Evolutionary conservation across 441 rosid species (phyloP), one percentile per base, ranked within the genome.

Genomic region (Adansonia gregorii): DNA sequence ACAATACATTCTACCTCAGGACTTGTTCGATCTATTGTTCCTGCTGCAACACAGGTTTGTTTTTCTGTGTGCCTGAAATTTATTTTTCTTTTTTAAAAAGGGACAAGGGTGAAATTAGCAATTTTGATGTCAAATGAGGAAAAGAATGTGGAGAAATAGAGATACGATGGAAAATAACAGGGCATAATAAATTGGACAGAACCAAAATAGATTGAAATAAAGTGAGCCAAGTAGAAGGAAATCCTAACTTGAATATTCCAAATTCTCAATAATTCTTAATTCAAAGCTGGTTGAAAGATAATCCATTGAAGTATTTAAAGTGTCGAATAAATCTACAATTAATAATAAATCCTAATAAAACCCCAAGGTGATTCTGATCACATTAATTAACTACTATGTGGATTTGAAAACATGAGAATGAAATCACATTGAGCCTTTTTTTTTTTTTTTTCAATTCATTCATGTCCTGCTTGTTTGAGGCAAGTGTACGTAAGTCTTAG

Each of bases 11-110:
- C 93, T 2, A 66, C 20, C 24, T 81, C 86, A 1, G 87, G 89
- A 72, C 81, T 88, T 77, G 73, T 73, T 75, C 87, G 91, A 41
- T 82, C 88, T 77, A 74, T 82, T 75, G 86, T 88, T 77, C 84
- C 88, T 41, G 82, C 88, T 78, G 90, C 88, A 12, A 91, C 92
- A 54, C 90, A 89, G 89, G 94, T 89, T 55, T 46, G 77, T 89
- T 48, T 45, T 66, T 7, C 22, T 24, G 41, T 14, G 8, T 22
- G 41, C 41, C 41, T 35, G 41, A 35, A 35, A 4, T 35, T 35
- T 27, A 10, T 68, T 20, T 20, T 48, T 12, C 56, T 19, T 67
- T 22, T 66, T 64, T 6, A 4, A 4, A 35, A 64, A 67, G 72
- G n/a, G 35, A 8, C 41, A 5, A 66, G 24, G 27, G 27, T 11